A percentile compares a stretch with the other conserved stretches of the same genome.
Evolutionary conservation across 2,329 filamentous ascomycete species (phyloP).

Genomic region (Penicillium freii): DNA sequence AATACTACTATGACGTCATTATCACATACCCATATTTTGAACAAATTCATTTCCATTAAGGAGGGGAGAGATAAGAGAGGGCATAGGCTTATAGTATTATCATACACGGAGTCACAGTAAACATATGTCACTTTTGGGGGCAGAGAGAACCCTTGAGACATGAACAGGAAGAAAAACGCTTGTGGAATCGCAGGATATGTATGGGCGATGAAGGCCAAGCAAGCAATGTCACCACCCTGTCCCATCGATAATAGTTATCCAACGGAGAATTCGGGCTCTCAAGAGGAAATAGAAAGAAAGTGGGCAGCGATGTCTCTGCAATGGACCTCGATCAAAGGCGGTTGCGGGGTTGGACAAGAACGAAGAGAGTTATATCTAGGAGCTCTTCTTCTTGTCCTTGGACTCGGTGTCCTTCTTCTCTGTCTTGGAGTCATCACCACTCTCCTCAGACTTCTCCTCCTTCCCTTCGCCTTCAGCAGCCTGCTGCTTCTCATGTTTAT

Average conservation of each 20-base stretch:
- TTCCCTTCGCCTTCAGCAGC: background rate
- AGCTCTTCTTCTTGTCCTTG: constrained; percentile 18
- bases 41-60: constrained; percentile 13
- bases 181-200: constrained; percentile 14
- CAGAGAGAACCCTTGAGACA: constrained; percentile 1
- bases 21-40: background rate
- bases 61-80: constrained; percentile 10
- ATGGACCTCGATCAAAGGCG: background rate
- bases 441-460: constrained; percentile 20
- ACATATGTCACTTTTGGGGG: constrained; percentile 14
- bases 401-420: constrained; percentile 12
- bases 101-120: constrained; percentile 15
- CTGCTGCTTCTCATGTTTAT: constrained; percentile 15
- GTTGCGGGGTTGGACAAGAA: background rate
- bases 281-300: background rate
- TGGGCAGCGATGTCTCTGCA: background rate
- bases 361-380: background rate
- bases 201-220: constrained; percentile 1
- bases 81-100: constrained; percentile 10
- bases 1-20: background rate
- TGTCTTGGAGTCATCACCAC: constrained; percentile 10
- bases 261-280: background rate
- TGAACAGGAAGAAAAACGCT: constrained; percentile 10
- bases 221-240: constrained; percentile 1
- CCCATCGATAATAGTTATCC: background rate